Conservation (phyloP, 768 basidiomycete genomes). For the Termitomyces titanicus region DNA sequence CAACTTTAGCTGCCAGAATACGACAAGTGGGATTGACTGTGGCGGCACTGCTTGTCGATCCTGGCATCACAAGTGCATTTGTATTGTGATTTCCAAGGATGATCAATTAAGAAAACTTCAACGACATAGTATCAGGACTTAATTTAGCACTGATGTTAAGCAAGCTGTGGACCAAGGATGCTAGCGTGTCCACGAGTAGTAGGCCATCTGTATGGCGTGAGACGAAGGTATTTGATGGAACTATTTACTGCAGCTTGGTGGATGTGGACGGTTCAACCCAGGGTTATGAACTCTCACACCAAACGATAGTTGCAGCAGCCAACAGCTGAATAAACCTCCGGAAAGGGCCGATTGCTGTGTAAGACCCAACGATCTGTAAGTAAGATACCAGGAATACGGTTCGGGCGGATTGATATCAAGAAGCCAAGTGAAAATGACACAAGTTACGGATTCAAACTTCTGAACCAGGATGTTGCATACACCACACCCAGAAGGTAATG, state of each 20-base stretch:
- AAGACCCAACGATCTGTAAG: neutral
- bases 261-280: too few relatives aligned
- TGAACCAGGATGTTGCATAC: too few relatives aligned
- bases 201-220: too few relatives aligned
- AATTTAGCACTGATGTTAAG: neutral
- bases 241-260: neutral
- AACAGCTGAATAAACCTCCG: neutral
- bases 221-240: neutral
- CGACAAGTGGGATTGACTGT: neutral
- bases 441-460: neutral
- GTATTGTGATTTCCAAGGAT: too few relatives aligned
- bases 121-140: neutral
- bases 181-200: neutral
- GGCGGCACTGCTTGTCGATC: neutral
- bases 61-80: too few relatives aligned
- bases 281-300: neutral
- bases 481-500: neutral
- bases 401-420: neutral
- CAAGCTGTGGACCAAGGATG: neutral
- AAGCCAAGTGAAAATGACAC: neutral
- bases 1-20: neutral
- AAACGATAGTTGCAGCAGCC: neutral
- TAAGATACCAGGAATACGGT: neutral
- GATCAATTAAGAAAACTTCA: neutral
- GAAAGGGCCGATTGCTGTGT: neutral